Conservation (phyloP, 495 filamentous ascomycete genomes). For the Penicillium atrosanguineum region DNA sequence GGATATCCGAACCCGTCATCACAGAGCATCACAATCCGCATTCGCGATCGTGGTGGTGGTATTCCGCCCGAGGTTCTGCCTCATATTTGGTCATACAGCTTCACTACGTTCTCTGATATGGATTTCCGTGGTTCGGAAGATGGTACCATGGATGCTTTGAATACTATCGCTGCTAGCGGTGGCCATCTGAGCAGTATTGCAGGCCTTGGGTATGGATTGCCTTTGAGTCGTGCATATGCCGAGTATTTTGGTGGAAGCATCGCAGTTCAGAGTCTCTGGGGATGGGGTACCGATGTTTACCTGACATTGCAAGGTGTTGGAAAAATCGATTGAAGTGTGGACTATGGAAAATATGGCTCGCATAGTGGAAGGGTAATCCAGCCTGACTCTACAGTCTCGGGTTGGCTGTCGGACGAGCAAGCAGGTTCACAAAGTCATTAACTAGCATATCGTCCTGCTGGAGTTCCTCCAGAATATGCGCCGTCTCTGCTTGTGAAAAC, state of each 20-base stretch:
- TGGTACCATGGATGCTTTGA: conserved; percentile 62
- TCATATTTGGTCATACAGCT: conserved; percentile 93
- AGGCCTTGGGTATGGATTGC: conserved; percentile 88
- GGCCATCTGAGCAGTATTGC: conserved; percentile 76
- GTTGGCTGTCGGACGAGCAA: conserved; percentile 7
- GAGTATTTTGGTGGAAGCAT: conserved; percentile 99
- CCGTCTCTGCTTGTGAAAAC: conserved; percentile 59
- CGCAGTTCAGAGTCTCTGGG: conserved; percentile 87
- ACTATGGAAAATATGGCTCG: not conserved
- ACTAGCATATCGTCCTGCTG: conserved; percentile 57
- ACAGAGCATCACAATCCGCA: conserved; percentile 90
- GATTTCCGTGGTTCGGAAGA: conserved; percentile 38
- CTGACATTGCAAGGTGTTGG: conserved; percentile 82
- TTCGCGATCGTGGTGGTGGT: conserved; percentile 91
- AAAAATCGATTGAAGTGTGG: conserved; percentile 45
- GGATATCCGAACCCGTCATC: conserved; percentile 51
- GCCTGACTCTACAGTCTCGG: conserved; percentile 2
- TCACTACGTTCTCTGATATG: conserved; percentile 85
- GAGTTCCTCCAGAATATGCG: conserved; percentile 62
- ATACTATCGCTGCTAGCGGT: conserved; percentile 65
- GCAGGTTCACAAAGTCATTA: conserved; percentile 78
- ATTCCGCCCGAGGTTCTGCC: conserved; percentile 78
- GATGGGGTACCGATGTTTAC: conserved; percentile 90
- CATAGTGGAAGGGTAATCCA: not conserved
- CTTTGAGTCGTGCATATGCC: conserved; percentile 88